phyloP scores from a whole-genome alignment of 2,329 filamentous ascomycete species.

The Metarhizium anisopliae region DNA sequence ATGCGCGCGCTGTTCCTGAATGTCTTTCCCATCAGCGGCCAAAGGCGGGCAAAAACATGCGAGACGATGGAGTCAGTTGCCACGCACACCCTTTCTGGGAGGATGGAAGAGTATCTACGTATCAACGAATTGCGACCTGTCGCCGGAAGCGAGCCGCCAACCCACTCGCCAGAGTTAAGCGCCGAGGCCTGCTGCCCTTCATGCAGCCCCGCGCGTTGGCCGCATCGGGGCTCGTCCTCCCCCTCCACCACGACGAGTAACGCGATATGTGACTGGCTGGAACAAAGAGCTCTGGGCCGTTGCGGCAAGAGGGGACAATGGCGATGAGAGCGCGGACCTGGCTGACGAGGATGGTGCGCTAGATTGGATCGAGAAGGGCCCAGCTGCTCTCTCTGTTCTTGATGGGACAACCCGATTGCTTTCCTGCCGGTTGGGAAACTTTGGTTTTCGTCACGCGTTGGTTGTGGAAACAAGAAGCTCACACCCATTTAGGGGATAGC shows the following conservation, averaged over 20 bases:
- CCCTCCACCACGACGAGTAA: conserved; percentile 13
- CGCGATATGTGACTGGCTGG: conserved; percentile 10
- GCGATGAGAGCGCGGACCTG: neutral
- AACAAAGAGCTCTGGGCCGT: neutral
- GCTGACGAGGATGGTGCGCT: neutral
- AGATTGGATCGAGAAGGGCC: neutral
- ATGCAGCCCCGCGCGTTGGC: conserved; percentile 35
- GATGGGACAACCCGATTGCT: neutral
- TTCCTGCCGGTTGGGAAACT: neutral
- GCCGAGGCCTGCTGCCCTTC: conserved; percentile 43
- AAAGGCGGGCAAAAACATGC: neutral
- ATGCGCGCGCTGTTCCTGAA: neutral
- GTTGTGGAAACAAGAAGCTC: neutral
- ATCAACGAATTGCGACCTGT: conserved; percentile 24
- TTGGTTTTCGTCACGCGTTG: neutral
- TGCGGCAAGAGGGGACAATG: conserved; percentile 1
- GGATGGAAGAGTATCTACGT: neutral
- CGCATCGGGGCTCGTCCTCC: conserved; percentile 5
- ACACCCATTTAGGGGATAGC: neutral
- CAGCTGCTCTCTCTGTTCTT: neutral
- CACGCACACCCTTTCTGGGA: neutral
- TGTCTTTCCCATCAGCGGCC: neutral
- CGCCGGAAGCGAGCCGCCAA: conserved; percentile 30
- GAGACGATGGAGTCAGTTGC: neutral
- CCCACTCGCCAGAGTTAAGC: conserved; percentile 38